Conservation (phyloP, 2,329 filamentous ascomycete genomes). For the Coniosporium tulheliwenetii region DNA sequence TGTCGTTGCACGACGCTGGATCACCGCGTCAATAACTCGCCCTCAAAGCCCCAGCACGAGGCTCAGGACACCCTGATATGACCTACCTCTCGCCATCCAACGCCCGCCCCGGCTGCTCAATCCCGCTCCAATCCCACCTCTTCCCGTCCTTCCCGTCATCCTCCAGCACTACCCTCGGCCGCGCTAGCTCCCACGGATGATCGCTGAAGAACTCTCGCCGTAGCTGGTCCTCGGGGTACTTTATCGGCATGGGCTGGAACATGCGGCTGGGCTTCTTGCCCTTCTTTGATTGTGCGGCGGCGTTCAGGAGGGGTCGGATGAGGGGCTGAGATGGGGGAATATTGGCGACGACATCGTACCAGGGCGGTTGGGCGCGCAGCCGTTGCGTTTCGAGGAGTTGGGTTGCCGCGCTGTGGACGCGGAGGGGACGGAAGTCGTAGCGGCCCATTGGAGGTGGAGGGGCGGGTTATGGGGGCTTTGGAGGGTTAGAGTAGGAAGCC, state of each 20-base stretch:
- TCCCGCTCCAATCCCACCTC: slow-evolving; percentile 62
- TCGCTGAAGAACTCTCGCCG: slow-evolving; percentile 76
- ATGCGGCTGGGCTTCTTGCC: slow-evolving; percentile 52
- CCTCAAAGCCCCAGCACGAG: slow-evolving; percentile 1
- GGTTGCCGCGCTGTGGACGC: slow-evolving; percentile 36
- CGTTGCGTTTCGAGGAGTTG: slow-evolving; percentile 31
- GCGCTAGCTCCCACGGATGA: slow-evolving; percentile 92
- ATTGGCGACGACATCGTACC: slow-evolving; percentile 40
- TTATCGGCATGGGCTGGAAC: slow-evolving; percentile 53
- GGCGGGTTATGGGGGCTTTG: not conserved
- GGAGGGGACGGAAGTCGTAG: slow-evolving; percentile 34
- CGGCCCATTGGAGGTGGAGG: slow-evolving; percentile 28
- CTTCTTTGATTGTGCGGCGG: slow-evolving; percentile 25
- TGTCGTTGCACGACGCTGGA: slow-evolving; percentile 82
- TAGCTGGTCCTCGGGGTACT: slow-evolving; percentile 71
- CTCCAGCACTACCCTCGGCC: slow-evolving; percentile 74
- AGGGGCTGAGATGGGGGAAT: slow-evolving; percentile 46
- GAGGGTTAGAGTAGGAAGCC: too few species aligned
- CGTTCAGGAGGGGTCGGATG: slow-evolving; percentile 36
- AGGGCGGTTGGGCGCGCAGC: slow-evolving; percentile 29
- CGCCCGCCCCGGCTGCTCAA: slow-evolving; percentile 59
- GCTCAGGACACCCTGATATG: not conserved
- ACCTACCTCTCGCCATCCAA: slow-evolving; percentile 70
- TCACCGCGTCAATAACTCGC: not conserved
- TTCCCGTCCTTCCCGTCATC: slow-evolving; percentile 68